Base-by-base conservation (phyloP, 2,329 filamentous ascomycete genomes). In the Plectosphaerella cucumerina region DNA sequence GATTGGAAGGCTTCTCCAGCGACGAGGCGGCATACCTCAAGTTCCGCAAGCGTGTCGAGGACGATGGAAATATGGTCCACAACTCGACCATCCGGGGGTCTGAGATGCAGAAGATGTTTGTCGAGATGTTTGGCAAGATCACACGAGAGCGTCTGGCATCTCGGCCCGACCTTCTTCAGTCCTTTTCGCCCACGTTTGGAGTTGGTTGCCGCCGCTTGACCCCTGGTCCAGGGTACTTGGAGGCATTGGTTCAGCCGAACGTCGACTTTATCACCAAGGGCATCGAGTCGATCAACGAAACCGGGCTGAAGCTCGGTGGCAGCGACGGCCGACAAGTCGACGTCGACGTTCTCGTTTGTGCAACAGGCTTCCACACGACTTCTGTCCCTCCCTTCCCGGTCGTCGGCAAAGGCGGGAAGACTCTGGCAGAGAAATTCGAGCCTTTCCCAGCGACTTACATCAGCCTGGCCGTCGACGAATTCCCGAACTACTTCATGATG, bases 161-260 rank as follows among this genome's bases (percentile, higher is more conserved):
- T 14, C 39, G 44, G 17, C 43, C 53, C 18, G 50, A 50, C 12
- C 18, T 50, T 20, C 51, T 48, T 10, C 52, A 58, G 12, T 52
- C 52, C 31, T 55, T 62, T 21, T 53, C 51, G 2, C 64, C 60
- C 1, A 59, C 54, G 2, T 79, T 70, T 20, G 69, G 74, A 1
- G 62, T 80, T 0, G 76, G 76, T 0, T 76, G 71, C 55, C 68
- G 74, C 51, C 67, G 76, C 42, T 70, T 79, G 57, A 81, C 76
- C 1, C 78, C 76, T 0, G 77, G 73, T 0, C 71, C 74, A 2
- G 68, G 71, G 0, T 81, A 81, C 51, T 67, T 81, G 4, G 70
- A 74, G 49, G 73, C 73, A 4, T 55, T 56, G 37, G 47, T 50
- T n/a, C 53, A 56, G 39, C 55, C 55, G 1, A 50, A 31, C 15